Evolutionary conservation across 352 stramenopile species (phyloP).

Genomic region (Thraustotheca clavata): DNA sequence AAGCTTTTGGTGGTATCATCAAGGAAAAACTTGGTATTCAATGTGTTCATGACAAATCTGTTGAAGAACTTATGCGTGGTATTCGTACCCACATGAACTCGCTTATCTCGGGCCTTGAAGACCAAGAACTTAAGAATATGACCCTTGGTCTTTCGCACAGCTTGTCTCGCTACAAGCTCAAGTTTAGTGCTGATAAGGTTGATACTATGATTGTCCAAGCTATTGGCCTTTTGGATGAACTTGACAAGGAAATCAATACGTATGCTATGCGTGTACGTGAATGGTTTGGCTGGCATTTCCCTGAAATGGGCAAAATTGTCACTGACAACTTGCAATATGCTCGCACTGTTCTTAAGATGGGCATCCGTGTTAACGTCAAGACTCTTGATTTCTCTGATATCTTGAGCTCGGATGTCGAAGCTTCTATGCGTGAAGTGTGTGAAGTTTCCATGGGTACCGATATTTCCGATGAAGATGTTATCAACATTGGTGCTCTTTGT

Average conservation of each 20-base stretch:
- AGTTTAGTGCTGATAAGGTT: constrained; percentile 99
- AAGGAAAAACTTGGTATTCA: constrained; percentile 97
- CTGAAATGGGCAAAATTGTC: constrained; percentile 97
- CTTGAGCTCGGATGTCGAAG: constrained; percentile 86
- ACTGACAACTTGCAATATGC: constrained; percentile 99
- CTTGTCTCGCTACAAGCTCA: constrained; percentile 99
- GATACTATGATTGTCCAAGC: constrained; percentile 99
- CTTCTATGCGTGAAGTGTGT: constrained; percentile 95
- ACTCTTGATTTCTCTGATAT: constrained; percentile 89
- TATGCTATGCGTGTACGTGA: constrained; percentile 99
- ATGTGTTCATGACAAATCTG: constrained; percentile 86
- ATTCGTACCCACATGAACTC: constrained; percentile 95
- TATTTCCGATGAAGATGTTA: constrained; percentile 97
- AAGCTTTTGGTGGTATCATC: constrained; percentile 92
- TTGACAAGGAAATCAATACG: constrained; percentile 99
- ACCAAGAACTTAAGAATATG: constrained; percentile 94
- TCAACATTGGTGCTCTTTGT: constrained; percentile 93
- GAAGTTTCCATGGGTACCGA: constrained; percentile 99
- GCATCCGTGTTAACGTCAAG: constrained; percentile 88
- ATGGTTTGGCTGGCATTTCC: constrained; percentile 98
- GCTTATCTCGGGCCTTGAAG: constrained; percentile 87
- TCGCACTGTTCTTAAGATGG: constrained; percentile 95
- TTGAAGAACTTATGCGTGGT: constrained; percentile 95
- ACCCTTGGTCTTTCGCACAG: constrained; percentile 97
- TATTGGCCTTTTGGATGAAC: constrained; percentile 98